phyloP scores from a whole-genome alignment of 2,329 filamentous ascomycete genomes.

The Claviceps sp. region DNA sequence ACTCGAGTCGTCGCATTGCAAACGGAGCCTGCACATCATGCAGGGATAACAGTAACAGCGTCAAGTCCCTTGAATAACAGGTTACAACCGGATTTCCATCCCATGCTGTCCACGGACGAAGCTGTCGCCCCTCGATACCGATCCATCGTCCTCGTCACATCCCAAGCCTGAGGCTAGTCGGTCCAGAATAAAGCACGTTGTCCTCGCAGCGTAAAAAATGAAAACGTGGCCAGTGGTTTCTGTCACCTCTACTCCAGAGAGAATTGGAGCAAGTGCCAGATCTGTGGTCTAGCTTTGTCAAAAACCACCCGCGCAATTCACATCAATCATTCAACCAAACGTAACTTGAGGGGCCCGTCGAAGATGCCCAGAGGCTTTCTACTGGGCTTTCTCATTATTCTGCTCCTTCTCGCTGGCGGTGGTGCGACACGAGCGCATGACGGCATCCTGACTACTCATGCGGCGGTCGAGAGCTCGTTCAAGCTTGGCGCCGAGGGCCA shows the following conservation, averaged over 20 bases:
- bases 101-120: not conserved
- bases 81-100: not conserved
- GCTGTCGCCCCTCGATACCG: not conserved
- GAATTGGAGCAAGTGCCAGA: not conserved
- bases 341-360: not conserved
- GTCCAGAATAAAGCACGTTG: not conserved
- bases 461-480: constrained; percentile 75
- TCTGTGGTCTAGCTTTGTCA: not conserved
- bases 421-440: constrained; percentile 48
- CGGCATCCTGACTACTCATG: constrained; percentile 81
- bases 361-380: not conserved
- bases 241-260: not conserved
- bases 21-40: too few relatives aligned
- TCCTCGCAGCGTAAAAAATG: not conserved
- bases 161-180: not conserved
- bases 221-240: not conserved
- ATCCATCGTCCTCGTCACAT: not conserved
- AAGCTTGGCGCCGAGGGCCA: constrained; percentile 80
- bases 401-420: constrained; percentile 23
- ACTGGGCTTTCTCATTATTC: constrained; percentile 20
- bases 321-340: not conserved
- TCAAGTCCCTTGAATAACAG: not conserved
- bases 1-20: too few relatives aligned
- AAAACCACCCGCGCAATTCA: not conserved
- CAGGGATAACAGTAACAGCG: too few relatives aligned